A percentile compares a stretch with the other conserved stretches of the same genome.
Conservation (phyloP, 257 asterid genomes). For the Penstemon barbatus region DNA sequence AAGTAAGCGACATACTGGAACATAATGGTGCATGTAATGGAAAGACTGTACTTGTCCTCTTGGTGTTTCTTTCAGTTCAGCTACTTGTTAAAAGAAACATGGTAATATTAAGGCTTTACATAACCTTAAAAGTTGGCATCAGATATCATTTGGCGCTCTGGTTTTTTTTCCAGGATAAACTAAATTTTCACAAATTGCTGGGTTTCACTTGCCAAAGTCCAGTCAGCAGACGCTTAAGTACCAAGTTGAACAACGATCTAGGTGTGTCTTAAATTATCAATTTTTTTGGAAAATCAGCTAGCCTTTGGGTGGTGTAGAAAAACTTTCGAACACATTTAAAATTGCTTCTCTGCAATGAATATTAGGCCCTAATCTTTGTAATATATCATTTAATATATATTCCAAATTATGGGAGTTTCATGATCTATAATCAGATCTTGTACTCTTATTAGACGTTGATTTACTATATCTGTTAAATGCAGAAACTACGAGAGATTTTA, state of each 20-base stretch:
- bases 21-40: slow-evolving; percentile 88
- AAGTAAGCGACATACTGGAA: slow-evolving; percentile 92
- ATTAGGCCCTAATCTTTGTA: neutral
- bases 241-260: slow-evolving; percentile 51
- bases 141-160: slow-evolving; percentile 27
- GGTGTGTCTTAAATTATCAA: slow-evolving; percentile 41
- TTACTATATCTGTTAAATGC: slow-evolving; percentile 27
- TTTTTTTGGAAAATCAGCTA: neutral
- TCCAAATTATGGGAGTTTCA: slow-evolving; percentile 7
- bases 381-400: neutral
- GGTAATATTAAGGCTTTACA: slow-evolving; percentile 44
- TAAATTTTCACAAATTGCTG: slow-evolving; percentile 87
- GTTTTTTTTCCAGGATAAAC: slow-evolving; percentile 60
- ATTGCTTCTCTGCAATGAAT: neutral
- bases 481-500: slow-evolving; percentile 71
- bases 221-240: slow-evolving; percentile 45
- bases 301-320: neutral
- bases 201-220: slow-evolving; percentile 69
- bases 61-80: slow-evolving; percentile 92
- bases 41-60: slow-evolving; percentile 75
- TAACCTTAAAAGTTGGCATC: slow-evolving; percentile 16
- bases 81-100: slow-evolving; percentile 83
- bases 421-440: neutral
- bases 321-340: neutral
- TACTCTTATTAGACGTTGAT: slow-evolving; percentile 17